A percentile compares a stretch with the other conserved stretches of the same genome.
Evolutionary conservation across 352 stramenopile genomes (phyloP).

Genomic region (Phytophthora megakarya): DNA sequence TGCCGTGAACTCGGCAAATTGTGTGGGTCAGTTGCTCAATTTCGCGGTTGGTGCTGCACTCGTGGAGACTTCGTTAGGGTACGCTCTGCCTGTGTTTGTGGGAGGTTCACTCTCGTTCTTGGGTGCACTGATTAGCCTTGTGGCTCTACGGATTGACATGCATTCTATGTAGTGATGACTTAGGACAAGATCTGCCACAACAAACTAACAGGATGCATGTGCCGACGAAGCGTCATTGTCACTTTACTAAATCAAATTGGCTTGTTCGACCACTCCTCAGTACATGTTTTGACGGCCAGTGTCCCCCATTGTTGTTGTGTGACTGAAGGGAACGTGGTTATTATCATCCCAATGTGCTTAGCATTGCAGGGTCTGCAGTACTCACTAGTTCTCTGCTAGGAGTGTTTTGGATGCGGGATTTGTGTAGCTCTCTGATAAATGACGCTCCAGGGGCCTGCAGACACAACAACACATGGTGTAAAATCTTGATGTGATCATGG

Average conservation of each 20-base stretch:
- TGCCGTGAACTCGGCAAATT: constrained; percentile 78
- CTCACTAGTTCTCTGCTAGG: constrained; percentile 73
- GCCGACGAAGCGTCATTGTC: constrained; percentile 2
- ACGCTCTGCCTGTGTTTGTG: constrained; percentile 67
- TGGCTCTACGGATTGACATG: constrained; percentile 76
- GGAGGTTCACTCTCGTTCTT: constrained; percentile 69
- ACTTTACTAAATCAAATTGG: constrained; percentile 14
- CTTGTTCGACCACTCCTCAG: constrained; percentile 4
- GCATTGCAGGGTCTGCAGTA: constrained; percentile 4
- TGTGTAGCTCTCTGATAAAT: constrained; percentile 61
- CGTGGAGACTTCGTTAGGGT: constrained; percentile 67
- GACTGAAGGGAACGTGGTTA: constrained; percentile 19
- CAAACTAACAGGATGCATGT: background rate
- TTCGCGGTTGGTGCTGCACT: constrained; percentile 62
- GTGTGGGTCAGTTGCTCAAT: constrained; percentile 74
- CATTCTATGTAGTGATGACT: constrained; percentile 71
- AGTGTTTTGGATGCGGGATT: constrained; percentile 63
- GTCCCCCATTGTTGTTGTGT: constrained; percentile 47
- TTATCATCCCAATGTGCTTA: no score
- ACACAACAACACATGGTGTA: background rate
- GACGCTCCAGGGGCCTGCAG: constrained; percentile 45
- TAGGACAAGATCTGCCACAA: background rate
- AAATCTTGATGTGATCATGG: background rate
- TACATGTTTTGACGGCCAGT: constrained; percentile 46
- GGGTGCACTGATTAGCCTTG: constrained; percentile 60